Evolutionary conservation across 75 land plant species (phyloP), one percentile per base, ranked within the genome.

Genomic region (Picea sitchensis): DNA sequence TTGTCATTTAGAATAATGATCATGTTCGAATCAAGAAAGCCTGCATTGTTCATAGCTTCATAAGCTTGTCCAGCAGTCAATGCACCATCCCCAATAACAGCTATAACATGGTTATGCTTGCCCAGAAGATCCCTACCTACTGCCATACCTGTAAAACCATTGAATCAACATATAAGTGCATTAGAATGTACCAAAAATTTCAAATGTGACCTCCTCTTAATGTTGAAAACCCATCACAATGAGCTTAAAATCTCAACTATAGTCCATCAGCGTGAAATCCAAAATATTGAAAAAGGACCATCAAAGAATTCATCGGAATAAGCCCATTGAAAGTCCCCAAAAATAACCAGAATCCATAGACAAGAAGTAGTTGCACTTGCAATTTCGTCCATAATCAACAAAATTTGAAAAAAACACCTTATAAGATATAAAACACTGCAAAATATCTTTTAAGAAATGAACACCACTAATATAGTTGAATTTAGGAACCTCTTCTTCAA

Each of bases 11-110:
- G 88, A 59, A 96, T 96, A n/a, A 96, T 95, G 71, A 96, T 94
- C 99, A 96, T 94, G 80, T 96, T 96, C 15, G 98, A 89, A 61
- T 96, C 99, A 34, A 96, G 80, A 81, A 92, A 96, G 15, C 99
- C 99, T n/a, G 99, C 99, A 80, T 96, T 96, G 87, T 96, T 96
- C 99, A 96, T 94, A 32, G 98, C 98, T 77, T 96, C 98, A 80
- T 90, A 96, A 23, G 98, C 98, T 80, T 96, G 99, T 47, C 99
- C 99, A 34, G 98, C 99, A 4, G 99, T 96, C 99, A 96, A 94
- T 59, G 99, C 97, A 75, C 99, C 99, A 82, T 96, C 99, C 56
- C 99, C 98, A 58, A 96, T 96, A 9, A 96, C 93, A 30, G 98
- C 88, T 63, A 96, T 79, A 4, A 96, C 99, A 75, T 92, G 80